Conservation (phyloP, 352 stramenopile species). For the Globisporangium barbulae region DNA sequence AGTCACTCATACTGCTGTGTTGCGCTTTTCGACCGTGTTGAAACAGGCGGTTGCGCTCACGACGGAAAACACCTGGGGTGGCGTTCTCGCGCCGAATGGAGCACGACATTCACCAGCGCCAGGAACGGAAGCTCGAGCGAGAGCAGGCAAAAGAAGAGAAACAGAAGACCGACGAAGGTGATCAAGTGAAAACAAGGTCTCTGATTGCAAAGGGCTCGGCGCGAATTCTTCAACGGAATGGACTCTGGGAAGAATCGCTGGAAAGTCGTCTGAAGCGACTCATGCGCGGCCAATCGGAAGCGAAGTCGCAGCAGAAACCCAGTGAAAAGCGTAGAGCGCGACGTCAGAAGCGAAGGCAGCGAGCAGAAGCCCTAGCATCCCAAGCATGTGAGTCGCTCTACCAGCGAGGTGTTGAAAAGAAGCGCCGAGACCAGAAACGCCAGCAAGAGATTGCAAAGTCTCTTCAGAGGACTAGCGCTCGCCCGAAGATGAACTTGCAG, state of each 20-base stretch:
- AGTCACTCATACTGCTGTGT: background rate
- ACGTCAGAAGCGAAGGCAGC: constrained; percentile 14
- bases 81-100: constrained; percentile 40
- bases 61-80: constrained; percentile 7
- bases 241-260: constrained; percentile 41
- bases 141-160: constrained; percentile 21
- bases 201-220: constrained; percentile 48
- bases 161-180: constrained; percentile 16
- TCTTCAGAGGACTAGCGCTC: constrained; percentile 20
- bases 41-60: background rate
- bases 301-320: constrained; percentile 7
- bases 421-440: constrained; percentile 24
- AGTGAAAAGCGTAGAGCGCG: constrained; percentile 13
- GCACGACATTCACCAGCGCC: constrained; percentile 38
- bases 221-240: constrained; percentile 50
- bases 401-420: constrained; percentile 38
- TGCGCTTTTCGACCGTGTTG: background rate
- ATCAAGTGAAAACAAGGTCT: constrained; percentile 10
- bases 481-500: constrained; percentile 32
- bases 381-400: constrained; percentile 55
- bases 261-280: constrained; percentile 33
- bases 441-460: constrained; percentile 21
- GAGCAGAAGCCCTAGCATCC: constrained; percentile 19
- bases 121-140: constrained; percentile 21
- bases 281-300: constrained; percentile 6